These are phyloP conservation scores for Aspergillus wentii DNA, from an alignment of 495 filamentous ascomycete species.

Conservation along the genomic window DNA sequence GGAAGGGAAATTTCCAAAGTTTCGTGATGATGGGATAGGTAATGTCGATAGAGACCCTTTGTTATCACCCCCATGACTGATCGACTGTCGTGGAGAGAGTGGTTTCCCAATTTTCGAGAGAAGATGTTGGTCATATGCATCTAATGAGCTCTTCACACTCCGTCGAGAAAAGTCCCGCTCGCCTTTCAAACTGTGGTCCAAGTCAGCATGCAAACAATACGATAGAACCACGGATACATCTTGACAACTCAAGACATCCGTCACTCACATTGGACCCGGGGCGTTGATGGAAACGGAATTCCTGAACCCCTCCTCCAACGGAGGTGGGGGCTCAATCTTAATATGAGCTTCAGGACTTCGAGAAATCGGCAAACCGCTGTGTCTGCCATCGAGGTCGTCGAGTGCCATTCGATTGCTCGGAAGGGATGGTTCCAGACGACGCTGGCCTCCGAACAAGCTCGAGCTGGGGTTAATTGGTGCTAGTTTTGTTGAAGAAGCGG, in stretches of 20 bases:
- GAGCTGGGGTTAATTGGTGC: slow-evolving; percentile 50
- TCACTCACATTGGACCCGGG: slow-evolving; percentile 46
- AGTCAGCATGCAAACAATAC: no score
- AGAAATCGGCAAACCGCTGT: slow-evolving; percentile 22
- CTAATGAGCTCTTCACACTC: slow-evolving; percentile 55
- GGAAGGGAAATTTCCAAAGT: slow-evolving; percentile 38
- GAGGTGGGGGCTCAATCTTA: slow-evolving; percentile 43
- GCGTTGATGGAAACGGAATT: slow-evolving; percentile 34
- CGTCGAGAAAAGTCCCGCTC: slow-evolving; percentile 53
- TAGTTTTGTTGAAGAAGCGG: slow-evolving; percentile 24
- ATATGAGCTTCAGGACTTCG: slow-evolving; percentile 37
- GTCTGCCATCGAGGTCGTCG: slow-evolving; percentile 34
- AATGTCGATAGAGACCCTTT: slow-evolving; percentile 46
- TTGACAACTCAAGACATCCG: no score
- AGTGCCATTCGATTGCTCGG: slow-evolving; percentile 35
- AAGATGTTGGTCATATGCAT: slow-evolving; percentile 74
- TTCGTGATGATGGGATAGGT: slow-evolving; percentile 38
- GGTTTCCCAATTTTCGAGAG: slow-evolving; percentile 69
- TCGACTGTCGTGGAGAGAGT: slow-evolving; percentile 53
- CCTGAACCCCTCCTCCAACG: slow-evolving; percentile 39
- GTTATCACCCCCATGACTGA: slow-evolving; percentile 47
- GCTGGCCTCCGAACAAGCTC: slow-evolving; percentile 48
- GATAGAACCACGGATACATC: no score
- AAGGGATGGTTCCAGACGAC: slow-evolving; percentile 24
- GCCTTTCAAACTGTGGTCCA: slow-evolving; percentile 48